Evolutionary conservation across 371 early-diverging fungal species (phyloP).

Genomic region (Furculomyces boomerangus): DNA sequence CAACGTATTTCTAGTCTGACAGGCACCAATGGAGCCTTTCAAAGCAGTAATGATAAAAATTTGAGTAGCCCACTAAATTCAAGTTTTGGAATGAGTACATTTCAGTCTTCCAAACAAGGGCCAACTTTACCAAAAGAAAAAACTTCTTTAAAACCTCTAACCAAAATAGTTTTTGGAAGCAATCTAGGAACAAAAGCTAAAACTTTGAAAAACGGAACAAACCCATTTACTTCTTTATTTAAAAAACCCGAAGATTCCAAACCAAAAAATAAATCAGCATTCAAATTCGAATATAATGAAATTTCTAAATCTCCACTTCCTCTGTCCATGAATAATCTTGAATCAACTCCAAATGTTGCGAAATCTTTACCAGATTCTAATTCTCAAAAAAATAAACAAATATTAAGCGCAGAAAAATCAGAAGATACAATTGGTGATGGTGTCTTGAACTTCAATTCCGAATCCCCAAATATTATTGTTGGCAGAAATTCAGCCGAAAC

Average conservation of each 20-base stretch:
- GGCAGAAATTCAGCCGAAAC: background rate
- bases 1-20: background rate
- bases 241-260: no score
- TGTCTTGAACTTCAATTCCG: background rate
- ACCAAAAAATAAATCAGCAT: no score
- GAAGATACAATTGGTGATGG: background rate
- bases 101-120: background rate
- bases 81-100: no score
- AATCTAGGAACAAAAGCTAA: no score
- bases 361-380: background rate
- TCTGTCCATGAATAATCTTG: no score
- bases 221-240: no score
- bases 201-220: no score
- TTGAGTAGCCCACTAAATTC: background rate
- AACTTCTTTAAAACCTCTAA: no score
- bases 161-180: no score
- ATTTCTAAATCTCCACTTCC: no score
- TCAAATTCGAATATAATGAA: no score
- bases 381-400: background rate
- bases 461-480: background rate
- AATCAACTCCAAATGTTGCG: no score
- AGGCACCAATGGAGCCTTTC: background rate
- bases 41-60: background rate
- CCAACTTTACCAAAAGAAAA: background rate
- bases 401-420: background rate